A percentile compares a stretch with the other conserved stretches of the same genome.
These are phyloP conservation scores for thale cress (Arabidopsis thaliana) DNA, from an alignment of 345 rosid genomes.

Conservation along the genomic window TAIR10.1 NC_003076.8:24687001-24687500, in stretches of 20 bases:
- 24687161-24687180: slow-evolving; percentile 17
- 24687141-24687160: neutral
- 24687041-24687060: neutral
- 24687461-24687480: neutral
- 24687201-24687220: slow-evolving; percentile 14
- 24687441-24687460: neutral
- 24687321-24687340: neutral
- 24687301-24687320: neutral
- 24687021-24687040: neutral
- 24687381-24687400: neutral
- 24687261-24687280: neutral
- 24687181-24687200: neutral
- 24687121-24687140: slow-evolving; percentile 11
- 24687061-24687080: slow-evolving; percentile 15
- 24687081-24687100: neutral
- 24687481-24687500: neutral
- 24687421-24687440: neutral
- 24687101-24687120: slow-evolving; percentile 11
- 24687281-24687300: neutral
- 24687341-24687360: neutral
- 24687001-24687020: neutral
- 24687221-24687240: neutral
- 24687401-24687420: neutral
- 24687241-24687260: neutral
- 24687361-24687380: neutral